Evolutionary conservation across 768 basidiomycete genomes (phyloP), one percentile per base, ranked within the genome.

Genomic region (Russula brevipes): DNA sequence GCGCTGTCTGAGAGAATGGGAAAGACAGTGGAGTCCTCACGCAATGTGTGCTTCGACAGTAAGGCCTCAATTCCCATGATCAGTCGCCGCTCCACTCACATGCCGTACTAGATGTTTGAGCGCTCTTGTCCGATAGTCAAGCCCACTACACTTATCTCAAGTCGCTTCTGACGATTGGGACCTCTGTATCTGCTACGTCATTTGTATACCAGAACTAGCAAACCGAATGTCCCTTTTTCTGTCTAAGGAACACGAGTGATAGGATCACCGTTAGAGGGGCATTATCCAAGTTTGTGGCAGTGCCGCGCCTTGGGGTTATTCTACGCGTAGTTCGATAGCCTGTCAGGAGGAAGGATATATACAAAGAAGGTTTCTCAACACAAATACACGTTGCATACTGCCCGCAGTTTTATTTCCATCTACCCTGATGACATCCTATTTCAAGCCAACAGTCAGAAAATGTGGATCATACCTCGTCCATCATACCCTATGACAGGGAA

Each of bases 401-500:
- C 35, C 38, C 47, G 49, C 71, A 73, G 75, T 78, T 8, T 72
- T 71, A 59, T 75, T 76, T 5, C 75, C 80, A 7, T 75, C 74
- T 0, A 71, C 73, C 69, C 80, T 78, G 61, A 81, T 76, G 11
- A 80, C 76, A 45, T 79, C 78, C 68, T 72, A 58, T 66, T 70
- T 51, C 67, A 66, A 42, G 35, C 24, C 8, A 17, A 47, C 35
- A 4, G 36, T 33, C 11, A 55, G 30, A 17, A 50, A 19, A 5
- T 11, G 14, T 9, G n/a, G 14, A 9, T 42, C n/a, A 39, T 16
- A 31, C 36, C 53, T 49, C 14, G 44, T 58, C 12, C n/a, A 19
- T 68, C 78, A 63, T 58, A 81, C 81, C 33, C 80, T 82, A 72
- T 90, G 88, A 66, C 88, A 90, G 61, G 87, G 86, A 49, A 89